Conservation (phyloP, 2,329 filamentous ascomycete species). For the Dissoconium aciculare region DNA sequence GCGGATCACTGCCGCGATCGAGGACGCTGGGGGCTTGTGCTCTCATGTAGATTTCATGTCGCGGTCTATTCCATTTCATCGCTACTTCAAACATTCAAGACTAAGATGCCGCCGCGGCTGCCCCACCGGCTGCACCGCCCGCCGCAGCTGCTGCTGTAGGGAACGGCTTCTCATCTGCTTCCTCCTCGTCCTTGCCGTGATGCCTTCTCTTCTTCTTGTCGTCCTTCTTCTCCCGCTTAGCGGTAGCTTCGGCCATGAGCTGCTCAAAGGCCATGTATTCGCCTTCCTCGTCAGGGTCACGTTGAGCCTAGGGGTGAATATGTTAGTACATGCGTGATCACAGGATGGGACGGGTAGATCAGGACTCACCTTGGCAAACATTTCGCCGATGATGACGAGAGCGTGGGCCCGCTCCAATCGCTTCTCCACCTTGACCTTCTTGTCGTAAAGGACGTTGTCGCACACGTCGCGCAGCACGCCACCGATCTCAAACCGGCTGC, state of each 20-base stretch:
- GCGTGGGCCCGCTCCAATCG: slow-evolving; percentile 82
- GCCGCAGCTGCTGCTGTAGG: too few relatives aligned
- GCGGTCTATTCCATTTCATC: too few relatives aligned
- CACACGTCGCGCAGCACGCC: slow-evolving; percentile 89
- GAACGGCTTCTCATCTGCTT: slow-evolving; percentile 19
- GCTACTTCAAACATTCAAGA: too few relatives aligned
- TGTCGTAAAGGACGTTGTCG: slow-evolving; percentile 67
- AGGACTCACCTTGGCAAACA: slow-evolving; percentile 63
- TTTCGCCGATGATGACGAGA: slow-evolving; percentile 72
- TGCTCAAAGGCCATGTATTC: slow-evolving; percentile 99
- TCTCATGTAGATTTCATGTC: too few relatives aligned
- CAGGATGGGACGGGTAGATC: not conserved
- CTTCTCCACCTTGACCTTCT: slow-evolving; percentile 68
- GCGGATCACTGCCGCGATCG: too few relatives aligned
- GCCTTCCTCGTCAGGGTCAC: slow-evolving; percentile 88
- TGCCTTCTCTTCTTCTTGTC: slow-evolving; percentile 49
- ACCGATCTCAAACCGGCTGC: slow-evolving; percentile 96
- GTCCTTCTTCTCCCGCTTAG: slow-evolving; percentile 76
- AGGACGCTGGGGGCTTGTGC: too few relatives aligned
- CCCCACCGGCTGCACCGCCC: too few relatives aligned
- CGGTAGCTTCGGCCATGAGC: slow-evolving; percentile 86
- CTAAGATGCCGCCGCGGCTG: too few relatives aligned
- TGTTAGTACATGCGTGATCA: slow-evolving; percentile 6
- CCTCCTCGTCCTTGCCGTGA: slow-evolving; percentile 30
- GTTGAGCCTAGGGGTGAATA: slow-evolving; percentile 49